Conservation (phyloP, 208 protist genomes). For the Leishmania amazonensis region DNA sequence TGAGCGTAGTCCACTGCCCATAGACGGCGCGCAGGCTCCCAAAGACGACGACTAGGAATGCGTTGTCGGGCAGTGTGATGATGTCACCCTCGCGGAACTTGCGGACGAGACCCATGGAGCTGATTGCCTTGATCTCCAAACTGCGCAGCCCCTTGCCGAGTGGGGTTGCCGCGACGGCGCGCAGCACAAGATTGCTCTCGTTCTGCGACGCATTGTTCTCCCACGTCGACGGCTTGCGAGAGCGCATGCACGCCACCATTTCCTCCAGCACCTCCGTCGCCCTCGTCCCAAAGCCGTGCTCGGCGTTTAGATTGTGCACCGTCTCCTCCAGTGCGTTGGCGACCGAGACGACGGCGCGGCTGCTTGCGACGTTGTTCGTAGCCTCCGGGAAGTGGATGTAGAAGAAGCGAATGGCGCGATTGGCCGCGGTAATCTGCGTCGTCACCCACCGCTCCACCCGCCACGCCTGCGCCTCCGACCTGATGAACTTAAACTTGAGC, state of each 20-base stretch:
- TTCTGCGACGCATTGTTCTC: conserved; percentile 45
- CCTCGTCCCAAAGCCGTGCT: conserved; percentile 60
- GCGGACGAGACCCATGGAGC: conserved; percentile 66
- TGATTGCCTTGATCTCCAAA: conserved; percentile 63
- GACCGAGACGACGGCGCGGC: conserved; percentile 60
- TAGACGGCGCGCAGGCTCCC: conserved; percentile 67
- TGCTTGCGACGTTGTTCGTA: conserved; percentile 74
- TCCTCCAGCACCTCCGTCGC: conserved; percentile 40
- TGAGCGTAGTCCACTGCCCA: conserved; percentile 64
- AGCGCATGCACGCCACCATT: conserved; percentile 48
- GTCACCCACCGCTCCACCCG: conserved; percentile 65
- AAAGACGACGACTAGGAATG: conserved; percentile 78
- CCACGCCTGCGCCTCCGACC: conserved; percentile 43
- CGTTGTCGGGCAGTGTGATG: conserved; percentile 63
- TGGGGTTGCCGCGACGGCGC: conserved; percentile 62
- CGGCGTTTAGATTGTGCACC: conserved; percentile 43
- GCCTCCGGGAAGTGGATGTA: conserved; percentile 68
- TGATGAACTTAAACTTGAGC: conserved; percentile 67
- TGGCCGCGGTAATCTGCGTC: conserved; percentile 46
- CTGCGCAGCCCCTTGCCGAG: conserved; percentile 60
- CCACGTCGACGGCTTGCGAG: conserved; percentile 52
- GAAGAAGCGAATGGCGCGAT: conserved; percentile 73
- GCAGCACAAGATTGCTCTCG: conserved; percentile 62
- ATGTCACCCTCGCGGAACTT: conserved; percentile 64
- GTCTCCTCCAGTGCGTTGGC: conserved; percentile 51